Base-by-base conservation (phyloP, 306 rosid genomes). In the Echinosophora koreensis region DNA sequence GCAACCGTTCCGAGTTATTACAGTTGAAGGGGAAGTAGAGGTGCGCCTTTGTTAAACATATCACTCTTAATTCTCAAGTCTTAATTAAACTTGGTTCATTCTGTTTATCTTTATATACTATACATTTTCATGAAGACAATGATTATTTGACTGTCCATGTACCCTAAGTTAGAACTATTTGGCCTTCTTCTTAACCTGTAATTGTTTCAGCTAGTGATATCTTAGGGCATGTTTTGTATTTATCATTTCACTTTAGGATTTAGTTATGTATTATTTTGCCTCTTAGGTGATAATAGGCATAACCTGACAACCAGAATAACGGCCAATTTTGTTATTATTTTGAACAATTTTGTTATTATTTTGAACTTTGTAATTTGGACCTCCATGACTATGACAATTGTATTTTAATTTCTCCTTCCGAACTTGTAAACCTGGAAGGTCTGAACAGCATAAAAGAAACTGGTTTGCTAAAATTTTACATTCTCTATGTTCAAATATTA, bases 1-100 rank as follows among this genome's bases (percentile, higher is more conserved):
- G 99, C 97, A 92, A 83, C 99, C 99, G 14, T 87, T 92, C 77
- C 88, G 76, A 83, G 76, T 89, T 77, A 67, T 61, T 64, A 27
- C 11, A 8, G 71, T 81, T 38, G 88, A 82, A 0, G 98, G 85
- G 81, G 69, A 80, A 69, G 68, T 69, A 28, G 76, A 84, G 90
- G 98, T 90, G 37, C 51, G 72, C 58, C 58, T n/a, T n/a, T n/a
- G 52, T 64, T 65, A 69, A 63, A 69, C 63, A n/a, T 74, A 8
- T 71, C 22, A 49, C 37, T 73, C 56, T 11, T 42, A 13, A 59
- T 11, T 64, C 52, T 30, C 8, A n/a, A n/a, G n/a, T 64, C 52
- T 30, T 56, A 37, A 66, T 38, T 14, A 72, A 51, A 49, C 66
- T 71, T 70, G 61, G 51, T 18, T 76, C 47, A 41, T 67, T 79